Percentiles rank a stretch among this genome's conserved stretches.
phyloP scores from a whole-genome alignment of 805 yeast species.

The Wickerhamomyces queroliae region DNA sequence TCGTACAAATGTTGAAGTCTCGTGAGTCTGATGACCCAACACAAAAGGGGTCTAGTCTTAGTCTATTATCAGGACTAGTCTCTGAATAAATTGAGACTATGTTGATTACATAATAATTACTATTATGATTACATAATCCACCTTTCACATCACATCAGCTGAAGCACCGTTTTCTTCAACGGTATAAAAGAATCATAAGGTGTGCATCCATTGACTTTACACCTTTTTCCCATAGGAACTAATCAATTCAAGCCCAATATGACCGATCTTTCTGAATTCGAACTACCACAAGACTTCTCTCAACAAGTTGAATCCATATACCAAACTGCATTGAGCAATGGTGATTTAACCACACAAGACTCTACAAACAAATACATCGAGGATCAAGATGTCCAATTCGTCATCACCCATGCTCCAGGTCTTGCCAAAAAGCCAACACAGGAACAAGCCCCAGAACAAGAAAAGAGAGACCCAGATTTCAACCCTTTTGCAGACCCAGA shows the following conservation, averaged over 20 bases:
- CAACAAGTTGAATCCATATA: conserved; percentile 33
- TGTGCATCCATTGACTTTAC: neutral
- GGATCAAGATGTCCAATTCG: conserved; percentile 26
- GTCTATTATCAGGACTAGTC: no score
- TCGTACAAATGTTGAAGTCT: no score
- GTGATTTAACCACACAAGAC: conserved; percentile 46
- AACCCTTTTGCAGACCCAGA: conserved; percentile 84
- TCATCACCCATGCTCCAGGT: conserved; percentile 27
- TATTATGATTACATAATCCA: no score
- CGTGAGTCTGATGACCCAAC: no score
- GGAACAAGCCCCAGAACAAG: conserved; percentile 25
- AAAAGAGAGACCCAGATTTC: conserved; percentile 27
- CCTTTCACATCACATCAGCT: neutral
- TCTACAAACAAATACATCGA: conserved; percentile 29
- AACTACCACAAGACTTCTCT: conserved; percentile 34
- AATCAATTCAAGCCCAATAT: neutral
- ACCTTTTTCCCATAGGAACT: neutral
- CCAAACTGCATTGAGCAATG: conserved; percentile 39
- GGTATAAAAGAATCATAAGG: no score
- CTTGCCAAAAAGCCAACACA: conserved; percentile 33
- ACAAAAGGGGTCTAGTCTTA: no score
- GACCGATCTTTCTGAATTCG: conserved; percentile 13
- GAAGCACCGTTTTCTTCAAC: neutral
- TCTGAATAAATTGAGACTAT: neutral
- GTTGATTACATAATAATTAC: no score